These are phyloP conservation scores for Rhazya stricta DNA, from an alignment of 257 asterid species.

Conservation along the genomic window DNA sequence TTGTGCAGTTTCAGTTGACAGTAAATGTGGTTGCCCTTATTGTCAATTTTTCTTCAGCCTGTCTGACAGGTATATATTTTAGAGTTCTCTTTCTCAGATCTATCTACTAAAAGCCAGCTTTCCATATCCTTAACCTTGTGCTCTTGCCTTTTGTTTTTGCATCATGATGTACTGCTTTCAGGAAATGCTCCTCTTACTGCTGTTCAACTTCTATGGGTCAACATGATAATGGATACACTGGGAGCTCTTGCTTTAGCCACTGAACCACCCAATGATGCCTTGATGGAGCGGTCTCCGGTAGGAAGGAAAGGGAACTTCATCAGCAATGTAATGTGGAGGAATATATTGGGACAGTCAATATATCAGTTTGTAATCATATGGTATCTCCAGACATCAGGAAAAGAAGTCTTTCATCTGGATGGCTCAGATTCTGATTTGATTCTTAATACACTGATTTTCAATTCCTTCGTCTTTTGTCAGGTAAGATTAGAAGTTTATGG, in stretches of 20 bases:
- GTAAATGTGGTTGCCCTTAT: slow-evolving; percentile 91
- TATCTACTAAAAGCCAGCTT: background rate
- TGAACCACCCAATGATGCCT: slow-evolving; percentile 80
- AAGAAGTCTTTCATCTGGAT: slow-evolving; percentile 47
- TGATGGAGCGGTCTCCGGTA: slow-evolving; percentile 77
- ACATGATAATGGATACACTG: slow-evolving; percentile 97
- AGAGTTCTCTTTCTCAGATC: slow-evolving; percentile 1
- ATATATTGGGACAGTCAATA: slow-evolving; percentile 79
- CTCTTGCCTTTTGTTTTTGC: slow-evolving; percentile 2
- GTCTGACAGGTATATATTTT: slow-evolving; percentile 65
- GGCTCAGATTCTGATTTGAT: slow-evolving; percentile 66
- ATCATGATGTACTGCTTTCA: slow-evolving; percentile 22
- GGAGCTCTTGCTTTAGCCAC: slow-evolving; percentile 99
- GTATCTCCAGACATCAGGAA: slow-evolving; percentile 87
- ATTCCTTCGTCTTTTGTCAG: slow-evolving; percentile 92
- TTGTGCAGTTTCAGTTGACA: slow-evolving; percentile 91
- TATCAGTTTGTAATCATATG: slow-evolving; percentile 82
- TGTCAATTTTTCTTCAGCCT: slow-evolving; percentile 94
- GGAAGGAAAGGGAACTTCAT: slow-evolving; percentile 93
- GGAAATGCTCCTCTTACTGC: slow-evolving; percentile 93
- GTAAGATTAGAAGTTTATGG: slow-evolving; percentile 27
- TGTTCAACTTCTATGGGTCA: slow-evolving; percentile 96
- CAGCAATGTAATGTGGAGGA: slow-evolving; percentile 94
- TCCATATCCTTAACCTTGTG: background rate
- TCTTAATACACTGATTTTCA: slow-evolving; percentile 81